Base-by-base conservation (phyloP, 371 early-diverging fungal genomes). In the Rhizopus stolonifer region DNA sequence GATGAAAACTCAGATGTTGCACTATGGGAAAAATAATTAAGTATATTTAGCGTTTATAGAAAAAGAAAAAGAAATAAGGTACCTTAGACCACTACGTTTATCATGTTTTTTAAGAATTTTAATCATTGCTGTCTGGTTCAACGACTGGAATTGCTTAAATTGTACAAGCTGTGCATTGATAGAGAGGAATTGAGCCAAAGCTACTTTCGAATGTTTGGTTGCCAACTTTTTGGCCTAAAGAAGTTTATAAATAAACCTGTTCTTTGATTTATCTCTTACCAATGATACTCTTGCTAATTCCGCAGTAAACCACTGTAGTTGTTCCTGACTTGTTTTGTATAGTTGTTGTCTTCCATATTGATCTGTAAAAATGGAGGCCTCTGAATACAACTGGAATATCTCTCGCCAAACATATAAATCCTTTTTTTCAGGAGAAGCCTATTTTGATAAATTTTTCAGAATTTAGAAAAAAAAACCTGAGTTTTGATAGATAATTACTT, bases 81-180 rank as follows among this genome's bases (percentile, higher is more conserved):
- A 79, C 79, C 56, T 63, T 34, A 88, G 53, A 3, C 81, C 82
- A 6, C 87, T 85, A 39, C 85, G 72, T 59, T 90, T 90, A 64
- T 90, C 91, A 49, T 89, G 88, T 54, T 90, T 89, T 67, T 90
- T 90, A 11, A 90, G 65, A 7, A 90, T 87, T 61, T 90, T 90
- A 22, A 75, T 78, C 58, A 89, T 80, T 1, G 87, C 88, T 11
- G 81, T 86, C 42, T 81, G 82, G 72, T 90, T 90, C 34, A 90
- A 58, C 17, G 72, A 72, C 39, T 81, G 77, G 52, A 88, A 84
- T 40, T 80, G 78, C 49, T 81, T 79, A 65, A 88, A 70, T 21
- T 70, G 60, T 11, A 86, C 72, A 19, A 89, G 65, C 36, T 85
- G 83, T 13, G 74, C 59, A 58, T 89, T 87, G 15, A 87, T 65